Base-by-base conservation (phyloP, 73 alveolate species). In the Tetrahymena malaccensis region DNA sequence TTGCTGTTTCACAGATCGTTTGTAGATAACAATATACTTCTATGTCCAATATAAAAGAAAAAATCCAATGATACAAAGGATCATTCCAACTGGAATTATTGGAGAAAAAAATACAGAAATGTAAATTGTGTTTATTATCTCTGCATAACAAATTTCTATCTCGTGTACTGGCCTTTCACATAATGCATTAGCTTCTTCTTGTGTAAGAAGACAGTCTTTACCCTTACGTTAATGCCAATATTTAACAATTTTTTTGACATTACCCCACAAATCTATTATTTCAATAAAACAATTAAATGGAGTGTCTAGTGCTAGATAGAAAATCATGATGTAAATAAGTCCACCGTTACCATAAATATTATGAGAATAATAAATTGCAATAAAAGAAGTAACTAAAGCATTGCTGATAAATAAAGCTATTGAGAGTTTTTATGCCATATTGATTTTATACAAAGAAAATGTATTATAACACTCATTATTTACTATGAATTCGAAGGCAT, bases 121-220 rank as follows among this genome's bases (percentile, higher is more conserved):
- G 44, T 94, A 85, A 85, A 94, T 84, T 2, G 96, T 94, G 25
- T 94, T 94, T n/a, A 94, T 85, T 17, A 94, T 93, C 22, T 94
- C 96, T 35, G 96, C 96, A 85, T 94, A 94, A 6, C 96, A 35
- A 34, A 43, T 84, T 85, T 94, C 96, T 37, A 94, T 94, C 38
- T 43, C 93, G 84, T 94, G 96, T 19, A 43, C 95, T 25, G 96
- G 96, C 35, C 15, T 85, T 85, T 94, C 94, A n/a, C 57, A 34
- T 15, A 94, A 94, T 34, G 9, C 1, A n/a, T 35, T 35, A 22
- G 44, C 93, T 85, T 94, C 85, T 25, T 85, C 55, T 43, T 44
- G 31, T 35, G 85, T 94, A 35, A 43, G n/a, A 19, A 56, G 33
- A 5, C 93, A 44, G 13, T 83, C 35, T 34, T 43, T 56, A 21